phyloP scores from a whole-genome alignment of 805 yeast genomes.

The Saturnispora saitoi region DNA sequence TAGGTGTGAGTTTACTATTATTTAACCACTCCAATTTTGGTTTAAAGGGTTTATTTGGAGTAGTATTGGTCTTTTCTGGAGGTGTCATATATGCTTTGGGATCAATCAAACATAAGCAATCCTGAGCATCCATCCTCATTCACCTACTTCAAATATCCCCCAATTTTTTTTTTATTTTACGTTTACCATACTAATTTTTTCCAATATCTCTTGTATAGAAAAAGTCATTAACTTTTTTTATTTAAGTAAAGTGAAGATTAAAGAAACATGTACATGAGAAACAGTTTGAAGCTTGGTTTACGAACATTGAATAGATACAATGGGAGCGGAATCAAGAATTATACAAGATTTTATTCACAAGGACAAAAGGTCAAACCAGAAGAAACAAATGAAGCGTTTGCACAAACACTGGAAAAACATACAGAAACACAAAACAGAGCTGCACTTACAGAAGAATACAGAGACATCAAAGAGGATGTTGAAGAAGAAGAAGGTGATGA shows the following conservation, averaged over 20 bases:
- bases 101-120: not conserved
- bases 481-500: constrained; percentile 16
- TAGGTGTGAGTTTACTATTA: constrained; percentile 44
- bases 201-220: too few species aligned
- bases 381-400: not conserved
- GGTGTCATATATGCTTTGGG: not conserved
- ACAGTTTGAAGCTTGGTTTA: not conserved
- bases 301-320: not conserved
- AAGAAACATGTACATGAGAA: not conserved
- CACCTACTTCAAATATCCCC: too few species aligned
- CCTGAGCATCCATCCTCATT: too few species aligned
- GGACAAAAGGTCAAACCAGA: not conserved
- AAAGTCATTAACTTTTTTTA: too few species aligned
- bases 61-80: constrained; percentile 24
- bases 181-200: too few species aligned
- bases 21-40: constrained; percentile 38
- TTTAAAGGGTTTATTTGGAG: constrained; percentile 35
- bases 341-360: not conserved
- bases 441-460: constrained; percentile 1
- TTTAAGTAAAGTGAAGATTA: too few species aligned
- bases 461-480: not conserved
- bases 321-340: not conserved
- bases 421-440: not conserved
- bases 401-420: not conserved
- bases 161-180: too few species aligned